These are phyloP conservation scores for Russula earlei DNA, from an alignment of 768 basidiomycete species.

Conservation along the genomic window DNA sequence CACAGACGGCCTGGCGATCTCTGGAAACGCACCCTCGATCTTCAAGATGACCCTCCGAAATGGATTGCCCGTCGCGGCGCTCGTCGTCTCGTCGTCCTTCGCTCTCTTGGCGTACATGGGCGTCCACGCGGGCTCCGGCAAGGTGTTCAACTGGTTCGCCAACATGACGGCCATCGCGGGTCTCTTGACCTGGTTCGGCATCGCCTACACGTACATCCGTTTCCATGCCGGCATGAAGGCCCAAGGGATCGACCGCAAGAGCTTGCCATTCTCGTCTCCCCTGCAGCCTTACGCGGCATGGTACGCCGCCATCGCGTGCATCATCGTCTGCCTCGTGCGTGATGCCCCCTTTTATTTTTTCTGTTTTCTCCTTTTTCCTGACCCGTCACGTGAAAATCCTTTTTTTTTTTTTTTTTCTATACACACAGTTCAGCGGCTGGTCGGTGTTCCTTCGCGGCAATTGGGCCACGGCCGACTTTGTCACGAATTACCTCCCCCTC, in stretches of 20 bases:
- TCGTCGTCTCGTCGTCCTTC: conserved; percentile 62
- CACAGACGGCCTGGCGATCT: conserved; percentile 67
- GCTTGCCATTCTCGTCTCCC: conserved; percentile 58
- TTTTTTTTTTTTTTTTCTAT: too few relatives aligned
- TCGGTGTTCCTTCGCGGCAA: conserved; percentile 41
- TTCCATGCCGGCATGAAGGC: conserved; percentile 76
- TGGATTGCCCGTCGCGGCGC: conserved; percentile 70
- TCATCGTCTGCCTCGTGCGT: conserved; percentile 56
- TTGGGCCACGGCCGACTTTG: conserved; percentile 57
- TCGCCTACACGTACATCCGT: conserved; percentile 44
- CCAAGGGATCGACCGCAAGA: conserved; percentile 66
- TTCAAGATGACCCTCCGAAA: conserved; percentile 59
- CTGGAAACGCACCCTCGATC: conserved; percentile 74
- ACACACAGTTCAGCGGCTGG: conserved; percentile 38
- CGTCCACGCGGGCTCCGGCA: conserved; percentile 51
- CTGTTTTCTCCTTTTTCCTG: too few relatives aligned
- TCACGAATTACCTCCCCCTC: conserved; percentile 73
- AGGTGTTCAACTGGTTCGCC: conserved; percentile 72
- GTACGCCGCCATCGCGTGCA: conserved; percentile 28
- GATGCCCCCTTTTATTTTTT: too few relatives aligned
- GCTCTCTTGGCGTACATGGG: conserved; percentile 77
- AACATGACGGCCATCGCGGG: conserved; percentile 44
- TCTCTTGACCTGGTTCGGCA: conserved; percentile 42
- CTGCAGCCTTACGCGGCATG: conserved; percentile 72
- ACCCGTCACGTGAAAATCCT: too few relatives aligned